Base-by-base conservation (phyloP, 106 monocot genomes). In the Ottelia alismoides region DNA sequence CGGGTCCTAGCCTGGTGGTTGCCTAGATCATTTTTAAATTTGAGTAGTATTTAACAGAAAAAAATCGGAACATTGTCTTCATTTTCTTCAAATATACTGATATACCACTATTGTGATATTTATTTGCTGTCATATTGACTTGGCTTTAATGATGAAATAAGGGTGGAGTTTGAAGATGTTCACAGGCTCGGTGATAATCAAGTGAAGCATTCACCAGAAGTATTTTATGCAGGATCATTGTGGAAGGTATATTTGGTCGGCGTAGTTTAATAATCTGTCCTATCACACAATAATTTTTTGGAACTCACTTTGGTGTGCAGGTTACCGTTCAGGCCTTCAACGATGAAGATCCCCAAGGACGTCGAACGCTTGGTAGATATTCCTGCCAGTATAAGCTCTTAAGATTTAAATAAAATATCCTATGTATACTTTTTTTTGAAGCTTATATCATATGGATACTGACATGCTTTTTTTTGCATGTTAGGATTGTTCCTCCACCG, bases 291-390 rank as follows among this genome's bases (percentile, higher is more conserved):
- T 6, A 43, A 43, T 43, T 43, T 7, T 43, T 43, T 7, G 40
- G 40, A 43, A 43, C 10, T 16, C 16, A 43, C 18, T 23, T 50
- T 57, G 23, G 47, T 7, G 23, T 79, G 46, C 58, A 98, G 96
- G 79, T 98, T 26, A 98, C 82, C 65, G 85, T 90, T 25, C 96
- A 98, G 68, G 96, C 96, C 52, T 98, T 98, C 62, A 98, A 72
- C 66, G 89, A 98, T 70, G 96, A 98, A 71, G 89, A 98, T 59
- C 89, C 85, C 58, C 96, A 98, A 58, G 96, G 96, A 20, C 78
- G 96, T 2, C 85, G 96, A 11, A 89, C 96, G 17, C 76, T 98
- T 45, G 96, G 96, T 98, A 82, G 49, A 43, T 55, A 43, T 43
- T 6, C 16, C 6, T 43, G 6, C 40, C 6, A 43, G 10, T 43